Evolutionary conservation across 768 basidiomycete species (phyloP).

Genomic region (Suillus bovinus): DNA sequence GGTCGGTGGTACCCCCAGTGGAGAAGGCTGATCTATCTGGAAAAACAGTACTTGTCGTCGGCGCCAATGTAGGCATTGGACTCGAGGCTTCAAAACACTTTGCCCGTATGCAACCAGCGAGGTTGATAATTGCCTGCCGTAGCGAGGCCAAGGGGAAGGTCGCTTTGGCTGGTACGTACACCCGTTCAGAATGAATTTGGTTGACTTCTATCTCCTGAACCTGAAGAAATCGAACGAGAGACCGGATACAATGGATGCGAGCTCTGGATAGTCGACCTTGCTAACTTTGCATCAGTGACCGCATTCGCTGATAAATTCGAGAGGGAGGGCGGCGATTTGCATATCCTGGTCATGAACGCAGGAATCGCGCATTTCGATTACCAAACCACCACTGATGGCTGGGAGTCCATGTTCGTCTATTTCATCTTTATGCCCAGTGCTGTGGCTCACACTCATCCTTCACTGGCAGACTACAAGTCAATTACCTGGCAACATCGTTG

Average conservation of each 20-base stretch:
- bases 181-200: neutral
- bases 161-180: slow-evolving; percentile 23
- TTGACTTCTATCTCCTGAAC: neutral
- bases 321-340: slow-evolving; percentile 12
- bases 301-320: slow-evolving; percentile 24
- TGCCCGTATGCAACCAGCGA: slow-evolving; percentile 30
- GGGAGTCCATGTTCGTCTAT: slow-evolving; percentile 42
- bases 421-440: neutral
- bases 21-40: slow-evolving; percentile 27
- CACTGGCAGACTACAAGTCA: slow-evolving; percentile 40
- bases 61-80: slow-evolving; percentile 35
- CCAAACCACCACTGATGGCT: slow-evolving; percentile 40
- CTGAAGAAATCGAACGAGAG: slow-evolving; percentile 21
- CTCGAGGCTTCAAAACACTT: slow-evolving; percentile 34
- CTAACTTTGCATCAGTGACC: too few relatives aligned
- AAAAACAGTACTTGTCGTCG: slow-evolving; percentile 32
- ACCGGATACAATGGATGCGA: slow-evolving; percentile 2
- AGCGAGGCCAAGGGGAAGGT: slow-evolving; percentile 24
- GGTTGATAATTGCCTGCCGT: slow-evolving; percentile 30
- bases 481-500: slow-evolving; percentile 33
- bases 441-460: neutral
- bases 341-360: slow-evolving; percentile 49
- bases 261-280: too few relatives aligned
- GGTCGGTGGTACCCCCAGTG: slow-evolving; percentile 16
- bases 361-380: slow-evolving; percentile 22